Evolutionary conservation across 73 alveolate genomes (phyloP), one percentile per base, ranked within the genome.

Genomic region (Paramecium sonneborni): DNA sequence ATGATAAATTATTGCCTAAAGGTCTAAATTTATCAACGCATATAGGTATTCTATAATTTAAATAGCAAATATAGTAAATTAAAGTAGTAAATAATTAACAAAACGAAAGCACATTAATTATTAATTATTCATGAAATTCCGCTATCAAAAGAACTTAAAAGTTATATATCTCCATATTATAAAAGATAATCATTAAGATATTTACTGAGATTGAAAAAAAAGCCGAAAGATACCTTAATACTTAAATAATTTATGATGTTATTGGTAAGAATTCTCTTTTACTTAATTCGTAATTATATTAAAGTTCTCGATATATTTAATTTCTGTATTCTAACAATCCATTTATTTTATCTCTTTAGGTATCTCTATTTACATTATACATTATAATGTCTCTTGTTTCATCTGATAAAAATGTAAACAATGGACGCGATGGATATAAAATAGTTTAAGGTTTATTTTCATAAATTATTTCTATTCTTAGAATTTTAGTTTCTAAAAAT

Each of bases 321-420:
- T 35, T 88, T 14, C 76, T 38, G 43, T 41, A 30, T 24, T 44
- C 57, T 26, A 88, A 34, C 24, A 88, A 88, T 28, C 87, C 94
- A n/a, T 35, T 43, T 20, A 88, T 88, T 44, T 88, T 88, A 18
- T 88, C 94, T 88, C 94, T 88, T 43, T 72, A 70, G 32, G 89
- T 88, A 2, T 88, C 86, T 69, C 94, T 76, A 18, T 68, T 70
- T 0, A 88, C 90, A 43, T 28, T 41, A 52, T 88, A 39, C 94
- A 88, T 88, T 1, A 88, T 70, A 9, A 56, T 88, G 15, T 88
- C 91, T 48, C 74, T 68, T 0, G 94, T 88, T 24, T 39, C 37
- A 38, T 38, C 94, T 9, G 94, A 88, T 70, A 88, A 70, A 41
- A 43, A 88, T 20, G 32, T 70, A 28, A 69, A 88, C 8, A 88